phyloP scores from a whole-genome alignment of 768 basidiomycete species.

The Epithele typhae region DNA sequence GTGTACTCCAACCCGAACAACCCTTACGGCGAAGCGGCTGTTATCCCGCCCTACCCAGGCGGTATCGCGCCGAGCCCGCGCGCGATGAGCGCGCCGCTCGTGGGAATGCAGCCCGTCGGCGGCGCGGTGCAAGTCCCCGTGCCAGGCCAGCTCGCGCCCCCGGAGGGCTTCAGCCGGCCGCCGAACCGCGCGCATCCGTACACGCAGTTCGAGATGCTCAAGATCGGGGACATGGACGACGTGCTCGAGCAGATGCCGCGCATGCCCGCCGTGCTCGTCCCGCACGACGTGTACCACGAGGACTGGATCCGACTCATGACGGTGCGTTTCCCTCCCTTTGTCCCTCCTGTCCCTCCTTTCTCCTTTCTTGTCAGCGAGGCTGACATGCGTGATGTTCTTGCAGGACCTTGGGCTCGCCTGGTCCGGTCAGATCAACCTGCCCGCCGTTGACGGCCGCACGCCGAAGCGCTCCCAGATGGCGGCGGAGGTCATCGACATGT shows the following conservation, averaged over 20 bases:
- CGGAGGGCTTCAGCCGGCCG: constrained; percentile 72
- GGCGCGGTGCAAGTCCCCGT: too few relatives aligned
- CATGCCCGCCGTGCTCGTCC: constrained; percentile 66
- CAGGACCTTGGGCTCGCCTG: constrained; percentile 75
- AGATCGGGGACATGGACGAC: constrained; percentile 74
- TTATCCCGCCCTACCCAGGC: constrained; percentile 3
- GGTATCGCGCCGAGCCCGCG: constrained; percentile 14
- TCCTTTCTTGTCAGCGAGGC: not conserved
- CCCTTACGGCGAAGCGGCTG: too few relatives aligned
- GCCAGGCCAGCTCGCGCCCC: constrained; percentile 28
- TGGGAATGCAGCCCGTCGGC: not conserved
- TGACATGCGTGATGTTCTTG: not conserved
- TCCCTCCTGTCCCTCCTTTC: not conserved
- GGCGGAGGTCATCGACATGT: constrained; percentile 72
- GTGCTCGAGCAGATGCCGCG: constrained; percentile 53
- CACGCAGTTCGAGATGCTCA: constrained; percentile 65
- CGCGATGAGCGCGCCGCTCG: constrained; percentile 6
- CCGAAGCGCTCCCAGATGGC: constrained; percentile 57
- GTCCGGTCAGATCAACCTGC: constrained; percentile 56
- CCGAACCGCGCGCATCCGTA: constrained; percentile 65
- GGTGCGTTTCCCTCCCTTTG: constrained; percentile 39
- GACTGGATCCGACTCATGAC: constrained; percentile 82
- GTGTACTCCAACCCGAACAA: too few relatives aligned
- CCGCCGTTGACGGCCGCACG: constrained; percentile 40
- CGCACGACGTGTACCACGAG: constrained; percentile 73